phyloP scores from a whole-genome alignment of 2,329 filamentous ascomycete genomes.

The Colletotrichum sp. region DNA sequence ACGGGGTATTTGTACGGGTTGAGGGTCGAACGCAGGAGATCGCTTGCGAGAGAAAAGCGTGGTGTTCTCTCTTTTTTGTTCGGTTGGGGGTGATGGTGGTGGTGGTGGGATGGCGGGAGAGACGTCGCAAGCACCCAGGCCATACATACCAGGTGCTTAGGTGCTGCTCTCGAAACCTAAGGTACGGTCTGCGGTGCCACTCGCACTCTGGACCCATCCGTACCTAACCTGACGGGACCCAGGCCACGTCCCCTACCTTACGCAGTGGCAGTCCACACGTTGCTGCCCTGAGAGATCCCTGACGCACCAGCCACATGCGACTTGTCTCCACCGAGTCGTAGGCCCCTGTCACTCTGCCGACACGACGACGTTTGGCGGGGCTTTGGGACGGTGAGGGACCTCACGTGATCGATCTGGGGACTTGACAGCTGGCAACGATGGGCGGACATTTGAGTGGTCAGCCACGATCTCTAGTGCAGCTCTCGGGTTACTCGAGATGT shows the following conservation, averaged over 20 bases:
- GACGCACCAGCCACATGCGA: slow-evolving; percentile 19
- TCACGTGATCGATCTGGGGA: not conserved
- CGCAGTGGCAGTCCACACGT: not conserved
- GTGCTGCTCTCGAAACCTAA: slow-evolving; percentile 4
- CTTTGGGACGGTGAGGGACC: not conserved
- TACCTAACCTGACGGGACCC: not conserved
- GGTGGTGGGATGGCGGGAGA: slow-evolving; percentile 4
- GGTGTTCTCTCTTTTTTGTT: not conserved
- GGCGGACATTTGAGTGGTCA: not conserved
- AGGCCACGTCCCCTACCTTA: not conserved
- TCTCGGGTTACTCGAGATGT: not conserved
- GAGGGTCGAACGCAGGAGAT: not conserved
- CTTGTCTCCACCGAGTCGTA: slow-evolving; percentile 6
- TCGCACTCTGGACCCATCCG: too few relatives aligned
- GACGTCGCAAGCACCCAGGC: slow-evolving; percentile 15
- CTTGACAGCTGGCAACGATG: not conserved
- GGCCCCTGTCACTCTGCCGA: slow-evolving; percentile 12
- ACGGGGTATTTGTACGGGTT: slow-evolving; percentile 1
- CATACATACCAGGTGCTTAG: not conserved
- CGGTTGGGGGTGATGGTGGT: not conserved
- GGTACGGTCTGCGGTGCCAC: too few relatives aligned
- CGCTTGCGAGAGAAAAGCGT: not conserved
- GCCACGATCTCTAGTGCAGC: not conserved
- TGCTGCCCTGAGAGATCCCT: slow-evolving; percentile 14
- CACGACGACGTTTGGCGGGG: slow-evolving; percentile 7